A percentile compares a stretch with the other conserved stretches of the same genome.
These are phyloP conservation scores for Selaginella moellendorffii DNA, from an alignment of 75 land plant species.

Conservation along the genomic window DNA sequence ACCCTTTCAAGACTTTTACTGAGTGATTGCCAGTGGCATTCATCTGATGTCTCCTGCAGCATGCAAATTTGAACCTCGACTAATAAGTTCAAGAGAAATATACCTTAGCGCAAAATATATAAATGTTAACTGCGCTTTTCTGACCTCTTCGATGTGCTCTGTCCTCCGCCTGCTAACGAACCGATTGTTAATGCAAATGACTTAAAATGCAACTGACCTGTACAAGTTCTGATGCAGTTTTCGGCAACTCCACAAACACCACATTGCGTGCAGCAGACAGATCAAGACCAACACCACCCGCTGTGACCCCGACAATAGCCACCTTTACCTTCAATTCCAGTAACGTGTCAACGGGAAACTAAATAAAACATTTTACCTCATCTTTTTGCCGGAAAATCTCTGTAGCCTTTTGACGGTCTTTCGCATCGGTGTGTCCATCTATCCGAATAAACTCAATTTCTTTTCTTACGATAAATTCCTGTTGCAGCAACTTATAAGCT, in stretches of 20 bases:
- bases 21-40: constrained; percentile 58
- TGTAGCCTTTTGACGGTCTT: constrained; percentile 65
- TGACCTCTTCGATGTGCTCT: constrained; percentile 96
- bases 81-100: constrained; percentile 1
- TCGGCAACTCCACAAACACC: constrained; percentile 71
- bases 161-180: constrained; percentile 67
- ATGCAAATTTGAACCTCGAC: not conserved
- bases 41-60: constrained; percentile 67
- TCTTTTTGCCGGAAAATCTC: constrained; percentile 34
- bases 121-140: constrained; percentile 67
- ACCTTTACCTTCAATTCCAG: constrained; percentile 47
- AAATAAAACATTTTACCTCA: constrained; percentile 30
- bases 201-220: constrained; percentile 36
- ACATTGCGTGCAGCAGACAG: constrained; percentile 77
- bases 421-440: constrained; percentile 59
- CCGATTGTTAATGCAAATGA: too few species aligned
- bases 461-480: constrained; percentile 54
- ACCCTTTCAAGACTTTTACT: constrained; percentile 64
- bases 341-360: not conserved
- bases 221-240: constrained; percentile 54
- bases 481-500: not conserved
- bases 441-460: constrained; percentile 73
- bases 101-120: constrained; percentile 91
- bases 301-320: constrained; percentile 75
- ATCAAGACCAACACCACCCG: constrained; percentile 82